Conservation (phyloP, 2,329 filamentous ascomycete genomes). For the Escovopsis sp. region DNA sequence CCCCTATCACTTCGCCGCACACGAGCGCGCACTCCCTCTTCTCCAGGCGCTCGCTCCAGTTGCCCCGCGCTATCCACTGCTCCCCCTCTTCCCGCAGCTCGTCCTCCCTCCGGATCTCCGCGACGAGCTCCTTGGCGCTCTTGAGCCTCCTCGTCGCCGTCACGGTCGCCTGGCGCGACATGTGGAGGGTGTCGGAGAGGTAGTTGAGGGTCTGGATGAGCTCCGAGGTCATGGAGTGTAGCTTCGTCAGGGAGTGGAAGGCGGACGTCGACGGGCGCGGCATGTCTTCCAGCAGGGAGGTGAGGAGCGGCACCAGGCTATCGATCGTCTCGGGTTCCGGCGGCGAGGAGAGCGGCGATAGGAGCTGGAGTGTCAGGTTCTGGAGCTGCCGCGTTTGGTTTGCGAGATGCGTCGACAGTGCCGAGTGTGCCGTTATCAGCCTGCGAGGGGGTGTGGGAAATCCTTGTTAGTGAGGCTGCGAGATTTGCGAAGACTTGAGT, state of each 20-base stretch:
- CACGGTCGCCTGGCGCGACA: conserved; percentile 77
- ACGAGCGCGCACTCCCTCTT: conserved; percentile 69
- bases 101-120: conserved; percentile 70
- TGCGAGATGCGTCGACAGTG: conserved; percentile 56
- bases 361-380: conserved; percentile 52
- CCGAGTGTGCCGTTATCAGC: conserved; percentile 60
- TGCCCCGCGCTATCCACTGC: conserved; percentile 63
- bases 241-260: conserved; percentile 48
- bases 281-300: conserved; percentile 49
- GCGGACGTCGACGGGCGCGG: conserved; percentile 47
- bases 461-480: neutral
- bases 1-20: conserved; percentile 76
- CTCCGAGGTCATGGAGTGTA: conserved; percentile 57
- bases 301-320: conserved; percentile 50
- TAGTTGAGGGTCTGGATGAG: conserved; percentile 69
- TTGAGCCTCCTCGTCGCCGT: conserved; percentile 67
- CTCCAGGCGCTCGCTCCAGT: conserved; percentile 65
- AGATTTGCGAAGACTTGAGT: neutral
- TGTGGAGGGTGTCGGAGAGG: conserved; percentile 82
- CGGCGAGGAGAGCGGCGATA: conserved; percentile 51
- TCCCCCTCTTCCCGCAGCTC: conserved; percentile 72
- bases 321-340: conserved; percentile 52
- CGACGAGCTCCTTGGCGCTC: conserved; percentile 69
- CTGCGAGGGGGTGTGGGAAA: conserved; percentile 28
- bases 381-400: conserved; percentile 65